Conservation (phyloP, 805 yeast genomes). For the Wickerhamomyces chambardii region DNA sequence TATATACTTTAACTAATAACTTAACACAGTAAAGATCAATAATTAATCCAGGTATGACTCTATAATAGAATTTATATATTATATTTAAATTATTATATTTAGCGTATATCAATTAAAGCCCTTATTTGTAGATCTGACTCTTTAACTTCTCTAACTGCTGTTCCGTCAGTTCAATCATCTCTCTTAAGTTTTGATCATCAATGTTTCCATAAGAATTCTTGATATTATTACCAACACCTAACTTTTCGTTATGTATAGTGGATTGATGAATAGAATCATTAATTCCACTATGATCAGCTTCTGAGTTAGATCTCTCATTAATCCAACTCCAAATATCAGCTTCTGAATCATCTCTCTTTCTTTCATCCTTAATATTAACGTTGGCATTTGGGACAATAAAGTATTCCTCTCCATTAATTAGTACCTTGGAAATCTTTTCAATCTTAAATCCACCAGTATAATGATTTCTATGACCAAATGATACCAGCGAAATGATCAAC, state of each 20-base stretch:
- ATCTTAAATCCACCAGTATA: not conserved
- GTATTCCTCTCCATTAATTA: conserved; percentile 14
- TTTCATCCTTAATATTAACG: conserved; percentile 2
- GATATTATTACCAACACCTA: not conserved
- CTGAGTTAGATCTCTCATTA: conserved; percentile 2
- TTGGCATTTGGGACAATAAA: conserved; percentile 13
- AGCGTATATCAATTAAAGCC: too few relatives aligned
- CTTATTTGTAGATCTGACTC: too few relatives aligned
- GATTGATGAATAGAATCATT: not conserved
- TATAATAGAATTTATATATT: too few relatives aligned
- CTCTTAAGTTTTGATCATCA: conserved; percentile 14
- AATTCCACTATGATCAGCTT: not conserved
- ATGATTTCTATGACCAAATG: not conserved
- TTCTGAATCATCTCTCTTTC: conserved; percentile 6
- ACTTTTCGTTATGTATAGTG: not conserved
- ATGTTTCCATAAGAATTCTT: conserved; percentile 3
- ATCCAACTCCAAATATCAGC: conserved; percentile 21
- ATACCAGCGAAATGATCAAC: not conserved
- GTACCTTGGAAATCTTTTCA: conserved; percentile 6
- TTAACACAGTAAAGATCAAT: too few relatives aligned
- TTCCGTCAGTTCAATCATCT: conserved; percentile 15
- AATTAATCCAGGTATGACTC: too few relatives aligned
- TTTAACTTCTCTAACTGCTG: conserved; percentile 7
- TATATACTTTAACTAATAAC: too few relatives aligned
- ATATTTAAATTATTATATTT: too few relatives aligned